A percentile compares a stretch with the other conserved stretches of the same genome.
Conservation (phyloP, 2,329 filamentous ascomycete genomes). For the Myotisia sp. region DNA sequence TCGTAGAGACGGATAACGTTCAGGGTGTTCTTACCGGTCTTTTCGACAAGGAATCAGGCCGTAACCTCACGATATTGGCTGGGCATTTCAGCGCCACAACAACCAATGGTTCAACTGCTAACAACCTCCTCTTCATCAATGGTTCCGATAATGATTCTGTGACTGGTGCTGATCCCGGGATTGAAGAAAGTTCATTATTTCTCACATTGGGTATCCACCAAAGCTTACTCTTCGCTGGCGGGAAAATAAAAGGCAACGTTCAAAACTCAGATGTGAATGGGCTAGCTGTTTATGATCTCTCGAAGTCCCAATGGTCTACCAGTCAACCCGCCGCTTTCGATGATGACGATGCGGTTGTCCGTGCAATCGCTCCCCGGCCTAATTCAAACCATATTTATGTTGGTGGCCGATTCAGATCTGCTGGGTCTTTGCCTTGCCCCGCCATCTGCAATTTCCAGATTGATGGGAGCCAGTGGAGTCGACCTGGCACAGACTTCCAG, state of each 20-base stretch:
- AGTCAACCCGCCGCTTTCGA: conserved; percentile 62
- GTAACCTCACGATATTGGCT: conserved; percentile 72
- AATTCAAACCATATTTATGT: conserved; percentile 65
- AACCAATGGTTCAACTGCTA: conserved; percentile 53
- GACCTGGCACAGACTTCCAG: conserved; percentile 56
- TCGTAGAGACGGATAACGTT: conserved; percentile 21
- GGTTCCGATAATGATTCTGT: conserved; percentile 52
- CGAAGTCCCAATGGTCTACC: conserved; percentile 41
- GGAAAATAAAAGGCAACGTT: conserved; percentile 58
- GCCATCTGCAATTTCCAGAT: conserved; percentile 69
- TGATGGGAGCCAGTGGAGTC: conserved; percentile 58
- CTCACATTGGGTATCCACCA: conserved; percentile 53
- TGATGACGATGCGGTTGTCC: conserved; percentile 57
- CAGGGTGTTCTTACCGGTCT: conserved; percentile 20
- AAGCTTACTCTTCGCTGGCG: conserved; percentile 66
- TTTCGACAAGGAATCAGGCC: conserved; percentile 11
- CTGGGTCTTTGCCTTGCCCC: conserved; percentile 68
- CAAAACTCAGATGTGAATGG: conserved; percentile 52
- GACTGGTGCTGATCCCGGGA: conserved; percentile 46
- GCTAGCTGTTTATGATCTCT: conserved; percentile 66
- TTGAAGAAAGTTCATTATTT: conserved; percentile 62
- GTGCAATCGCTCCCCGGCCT: conserved; percentile 59
- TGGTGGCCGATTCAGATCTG: conserved; percentile 68
- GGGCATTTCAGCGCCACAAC: conserved; percentile 67
- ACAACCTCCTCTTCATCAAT: conserved; percentile 75